These are phyloP conservation scores for Artemisia argyi DNA, from an alignment of 129 eudicot genomes.

Conservation along the genomic window DNA sequence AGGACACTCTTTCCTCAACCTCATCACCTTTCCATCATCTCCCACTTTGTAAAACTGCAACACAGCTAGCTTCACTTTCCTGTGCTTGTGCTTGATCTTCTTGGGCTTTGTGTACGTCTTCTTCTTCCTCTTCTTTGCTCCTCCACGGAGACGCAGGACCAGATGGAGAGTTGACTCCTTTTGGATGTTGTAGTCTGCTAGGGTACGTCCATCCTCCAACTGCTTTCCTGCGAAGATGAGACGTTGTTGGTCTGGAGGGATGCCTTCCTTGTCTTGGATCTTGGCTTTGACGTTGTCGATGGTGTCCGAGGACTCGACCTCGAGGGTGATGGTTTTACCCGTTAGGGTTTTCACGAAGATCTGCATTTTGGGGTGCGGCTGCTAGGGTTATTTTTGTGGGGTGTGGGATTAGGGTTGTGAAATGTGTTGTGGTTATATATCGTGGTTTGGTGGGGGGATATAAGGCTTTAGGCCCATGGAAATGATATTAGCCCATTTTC, in stretches of 20 bases:
- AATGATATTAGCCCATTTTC: too few species aligned
- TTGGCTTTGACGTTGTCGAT: constrained; percentile 79
- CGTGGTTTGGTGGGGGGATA: too few species aligned
- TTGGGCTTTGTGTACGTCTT: constrained; percentile 53
- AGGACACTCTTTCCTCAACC: constrained; percentile 50
- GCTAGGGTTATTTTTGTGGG: too few species aligned
- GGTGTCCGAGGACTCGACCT: constrained; percentile 78
- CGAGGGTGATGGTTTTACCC: constrained; percentile 75
- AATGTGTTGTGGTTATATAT: too few species aligned
- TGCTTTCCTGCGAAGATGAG: constrained; percentile 77
- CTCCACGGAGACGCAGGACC: constrained; percentile 59
- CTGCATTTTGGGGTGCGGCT: constrained; percentile 40
- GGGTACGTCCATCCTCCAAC: constrained; percentile 63
- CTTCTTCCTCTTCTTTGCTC: constrained; percentile 56
- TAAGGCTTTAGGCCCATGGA: too few species aligned
- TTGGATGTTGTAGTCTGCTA: constrained; percentile 68
- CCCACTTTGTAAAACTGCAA: constrained; percentile 50
- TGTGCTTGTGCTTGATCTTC: constrained; percentile 54
- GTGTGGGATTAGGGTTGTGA: too few species aligned
- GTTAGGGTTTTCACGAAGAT: constrained; percentile 83
- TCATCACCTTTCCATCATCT: constrained; percentile 44
- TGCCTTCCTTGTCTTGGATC: constrained; percentile 86
- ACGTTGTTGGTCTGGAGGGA: constrained; percentile 77
- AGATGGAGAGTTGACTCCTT: constrained; percentile 62
- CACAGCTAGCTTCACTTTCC: constrained; percentile 45